Conservation (phyloP, 768 basidiomycete species). For the Tricholoma matsutake region DNA sequence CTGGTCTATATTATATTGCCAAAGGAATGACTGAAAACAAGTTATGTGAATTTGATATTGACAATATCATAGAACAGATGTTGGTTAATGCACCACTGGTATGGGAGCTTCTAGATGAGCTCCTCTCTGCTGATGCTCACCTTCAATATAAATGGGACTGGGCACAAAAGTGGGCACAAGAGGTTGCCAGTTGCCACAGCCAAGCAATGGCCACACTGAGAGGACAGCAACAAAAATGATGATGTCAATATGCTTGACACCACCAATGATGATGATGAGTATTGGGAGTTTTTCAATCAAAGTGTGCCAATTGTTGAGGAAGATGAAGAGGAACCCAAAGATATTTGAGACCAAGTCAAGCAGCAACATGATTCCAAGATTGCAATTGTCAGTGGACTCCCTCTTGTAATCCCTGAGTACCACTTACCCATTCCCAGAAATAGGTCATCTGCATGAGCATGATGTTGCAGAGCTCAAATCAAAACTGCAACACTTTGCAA, state of each 20-base stretch:
- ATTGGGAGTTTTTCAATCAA: constrained; percentile 4
- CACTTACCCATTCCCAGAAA: constrained; percentile 12
- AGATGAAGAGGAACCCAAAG: constrained; percentile 3
- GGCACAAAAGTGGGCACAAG: too few relatives aligned
- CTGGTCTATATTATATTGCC: too few relatives aligned
- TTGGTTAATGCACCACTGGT: too few relatives aligned
- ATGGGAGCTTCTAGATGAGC: too few relatives aligned
- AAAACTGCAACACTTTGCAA: constrained; percentile 22
- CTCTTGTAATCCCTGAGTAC: neutral
- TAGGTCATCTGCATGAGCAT: constrained; percentile 21
- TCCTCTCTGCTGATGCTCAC: too few relatives aligned
- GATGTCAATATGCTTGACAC: neutral
- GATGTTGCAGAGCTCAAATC: constrained; percentile 24
- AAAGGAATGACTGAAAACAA: too few relatives aligned
- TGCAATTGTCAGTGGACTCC: constrained; percentile 2
- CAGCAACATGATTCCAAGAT: neutral
- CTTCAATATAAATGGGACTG: constrained; percentile 5
- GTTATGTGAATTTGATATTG: too few relatives aligned
- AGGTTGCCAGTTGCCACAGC: neutral
- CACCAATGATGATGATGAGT: neutral
- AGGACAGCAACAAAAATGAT: neutral
- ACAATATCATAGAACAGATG: too few relatives aligned
- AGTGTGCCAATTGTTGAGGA: constrained; percentile 5
- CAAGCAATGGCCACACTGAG: neutral
- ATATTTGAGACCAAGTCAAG: neutral